Evolutionary conservation across 768 basidiomycete species (phyloP), one percentile per base, ranked within the genome.

Genomic region (Harrya chromipes): DNA sequence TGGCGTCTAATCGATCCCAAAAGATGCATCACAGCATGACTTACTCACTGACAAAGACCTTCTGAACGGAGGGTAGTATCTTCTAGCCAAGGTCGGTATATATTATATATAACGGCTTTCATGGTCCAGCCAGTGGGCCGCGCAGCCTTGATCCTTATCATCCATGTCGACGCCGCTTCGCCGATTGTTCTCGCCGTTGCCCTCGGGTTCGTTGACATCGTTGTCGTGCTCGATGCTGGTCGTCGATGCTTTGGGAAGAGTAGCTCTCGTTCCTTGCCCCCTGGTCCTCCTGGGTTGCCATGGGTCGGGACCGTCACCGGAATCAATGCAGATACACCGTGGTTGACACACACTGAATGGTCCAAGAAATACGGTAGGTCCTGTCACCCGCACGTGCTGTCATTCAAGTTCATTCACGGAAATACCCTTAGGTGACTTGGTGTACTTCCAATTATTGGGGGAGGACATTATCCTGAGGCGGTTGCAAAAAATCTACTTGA

Each of bases 231-330:
- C 29, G 13, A 43, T 20, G 12, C 33, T 31, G 43, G 43, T 1
- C 43, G 43, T 23, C 20, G 43, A 43, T 43, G 21, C 31, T 14
- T 34, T 21, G 31, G 43, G 43, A 23, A 33, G 12, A 12, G 16
- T 4, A 16, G 23, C 14, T 46, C 46, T 19, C 46, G 14, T 10
- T 21, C 24, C 16, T 7, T 46, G 16, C 37, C 37, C 26, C 46
- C 46, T n/a, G 46, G 45, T 33, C 46, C 46, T n/a, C 26, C 20
- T n/a, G 39, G 46, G 10, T 12, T 47, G 16, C 46, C 46, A 38
- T 38, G 24, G 37, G 7, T 47, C 16, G 46, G 38, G 29, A 31
- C 23, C 11, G 19, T 47, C 27, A 40, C 29, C 10, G 46, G 46
- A 21, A 47, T 47, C 27, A 17, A 46, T n/a, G 12, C 23, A 17